Evolutionary conservation across 306 rosid species (phyloP), one percentile per base, ranked within the genome.

Genomic region (Trifolium pratense): DNA sequence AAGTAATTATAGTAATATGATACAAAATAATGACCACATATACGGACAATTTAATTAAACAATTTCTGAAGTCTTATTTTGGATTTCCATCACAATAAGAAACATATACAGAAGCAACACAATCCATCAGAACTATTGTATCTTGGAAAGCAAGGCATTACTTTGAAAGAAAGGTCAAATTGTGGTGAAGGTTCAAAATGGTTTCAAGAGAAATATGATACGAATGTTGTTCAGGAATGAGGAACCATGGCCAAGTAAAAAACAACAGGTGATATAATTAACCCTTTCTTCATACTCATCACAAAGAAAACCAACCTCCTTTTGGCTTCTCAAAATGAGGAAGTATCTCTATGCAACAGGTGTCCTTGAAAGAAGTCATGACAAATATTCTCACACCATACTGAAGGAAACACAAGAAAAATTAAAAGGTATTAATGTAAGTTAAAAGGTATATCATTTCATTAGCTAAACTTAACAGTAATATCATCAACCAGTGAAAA

Each of bases 341-440:
- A 88, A 93, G 88, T 78, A 93, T 91, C 91, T 93, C 97, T 77
- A 88, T 86, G 89, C 84, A 88, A 82, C 85, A 86, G 15, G 91
- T 86, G 78, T 90, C 97, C 87, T 90, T 87, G 78, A 92, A 92
- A 67, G 98, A 92, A 75, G 98, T 87, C 61, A 92, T 70, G 75
- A 92, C 90, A 45, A 90, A 83, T 63, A 92, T 90, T 72, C 81
- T 85, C 82, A 84, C 87, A n/a, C 83, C 87, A 75, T 85, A 87
- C 98, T 92, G 90, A 66, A 83, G 71, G 56, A 66, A 63, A 37
- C 10, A 34, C 40, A 65, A 3, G 31, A 40, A 42, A 39, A 40
- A 21, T 20, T 75, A 29, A 63, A 46, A 67, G 32, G 62, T 6
- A 36, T 73, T 43, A 69, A 70, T 55, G 12, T 74, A 20, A 71